A percentile compares a stretch with the other conserved stretches of the same genome.
These are phyloP conservation scores for Fusarium sp. DNA, from an alignment of 2,329 filamentous ascomycete genomes.

Conservation along the genomic window DNA sequence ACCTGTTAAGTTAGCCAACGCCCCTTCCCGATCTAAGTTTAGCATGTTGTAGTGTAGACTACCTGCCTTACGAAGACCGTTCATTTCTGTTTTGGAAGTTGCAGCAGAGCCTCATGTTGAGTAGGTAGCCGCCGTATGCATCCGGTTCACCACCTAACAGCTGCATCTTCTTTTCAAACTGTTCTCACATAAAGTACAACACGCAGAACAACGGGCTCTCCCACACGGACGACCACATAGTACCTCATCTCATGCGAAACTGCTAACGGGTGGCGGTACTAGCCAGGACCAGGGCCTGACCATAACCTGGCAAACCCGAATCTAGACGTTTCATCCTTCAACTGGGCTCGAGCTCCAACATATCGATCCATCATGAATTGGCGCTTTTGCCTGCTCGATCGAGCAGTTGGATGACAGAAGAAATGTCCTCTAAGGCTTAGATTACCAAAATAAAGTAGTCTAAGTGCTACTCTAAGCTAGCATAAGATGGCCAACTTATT, in stretches of 20 bases:
- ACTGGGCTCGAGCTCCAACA: constrained; percentile 26
- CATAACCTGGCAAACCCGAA: constrained; percentile 23
- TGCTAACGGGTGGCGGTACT: constrained; percentile 6
- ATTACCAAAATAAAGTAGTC: background rate
- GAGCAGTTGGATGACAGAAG: background rate
- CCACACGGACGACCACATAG: background rate
- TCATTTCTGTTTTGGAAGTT: background rate
- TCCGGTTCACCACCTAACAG: background rate
- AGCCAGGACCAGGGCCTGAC: constrained; percentile 40
- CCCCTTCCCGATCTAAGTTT: constrained; percentile 29
- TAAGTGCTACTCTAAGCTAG: background rate
- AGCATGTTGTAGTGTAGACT: background rate
- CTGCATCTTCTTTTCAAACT: constrained; percentile 1
- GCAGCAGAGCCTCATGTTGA: constrained; percentile 5
- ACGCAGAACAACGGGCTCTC: constrained; percentile 14
- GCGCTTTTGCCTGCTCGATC: constrained; percentile 25
- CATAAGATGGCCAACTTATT: background rate
- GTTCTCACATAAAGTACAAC: constrained; percentile 6
- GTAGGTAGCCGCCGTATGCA: background rate
- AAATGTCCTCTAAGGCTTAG: background rate
- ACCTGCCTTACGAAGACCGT: background rate
- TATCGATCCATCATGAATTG: constrained; percentile 17
- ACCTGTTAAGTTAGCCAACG: constrained; percentile 2
- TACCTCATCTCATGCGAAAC: constrained; percentile 26
- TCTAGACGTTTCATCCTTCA: constrained; percentile 46